Evolutionary conservation across 768 basidiomycete species (phyloP).

Genomic region (Cubamyces lactineus): DNA sequence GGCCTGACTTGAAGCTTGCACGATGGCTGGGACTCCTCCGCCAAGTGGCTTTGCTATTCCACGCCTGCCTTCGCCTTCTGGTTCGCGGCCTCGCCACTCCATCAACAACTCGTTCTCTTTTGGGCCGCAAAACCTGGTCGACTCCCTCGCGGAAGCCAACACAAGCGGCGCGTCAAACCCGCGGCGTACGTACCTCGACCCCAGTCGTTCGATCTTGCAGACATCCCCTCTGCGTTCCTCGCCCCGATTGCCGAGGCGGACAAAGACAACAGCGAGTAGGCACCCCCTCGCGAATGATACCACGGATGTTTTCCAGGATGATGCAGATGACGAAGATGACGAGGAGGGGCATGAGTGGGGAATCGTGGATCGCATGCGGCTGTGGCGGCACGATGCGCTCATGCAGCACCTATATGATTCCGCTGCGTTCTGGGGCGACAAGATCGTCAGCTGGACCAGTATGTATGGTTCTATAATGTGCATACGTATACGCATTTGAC

Average conservation of each 20-base stretch:
- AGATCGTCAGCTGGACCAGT: constrained; percentile 96
- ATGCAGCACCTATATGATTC: constrained; percentile 99
- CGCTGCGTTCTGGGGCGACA: constrained; percentile 98
- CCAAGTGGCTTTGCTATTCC: constrained; percentile 26
- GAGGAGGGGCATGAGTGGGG: constrained; percentile 62
- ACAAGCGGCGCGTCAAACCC: constrained; percentile 59
- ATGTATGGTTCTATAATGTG: constrained; percentile 25
- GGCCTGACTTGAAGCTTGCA: no score
- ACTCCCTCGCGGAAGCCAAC: constrained; percentile 70
- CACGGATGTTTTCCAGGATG: constrained; percentile 74
- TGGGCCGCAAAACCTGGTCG: constrained; percentile 74
- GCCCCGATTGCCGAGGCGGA: constrained; percentile 56
- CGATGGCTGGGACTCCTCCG: constrained; percentile 34
- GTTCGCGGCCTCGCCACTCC: constrained; percentile 63
- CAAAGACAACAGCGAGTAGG: constrained; percentile 51
- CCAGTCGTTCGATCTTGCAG: constrained; percentile 77
- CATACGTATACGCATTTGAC: neutral
- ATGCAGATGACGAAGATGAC: constrained; percentile 51
- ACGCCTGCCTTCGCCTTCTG: constrained; percentile 35
- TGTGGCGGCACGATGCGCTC: constrained; percentile 97
- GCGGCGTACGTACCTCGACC: constrained; percentile 68
- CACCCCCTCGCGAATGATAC: constrained; percentile 83
- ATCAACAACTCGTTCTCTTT: constrained; percentile 85
- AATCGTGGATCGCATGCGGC: constrained; percentile 91
- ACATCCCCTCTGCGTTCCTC: constrained; percentile 74